Evolutionary conservation across 176 grass and related monocot species (phyloP), one percentile per base, ranked within the genome.

Genomic region (Chrysopogon serrulatus): DNA sequence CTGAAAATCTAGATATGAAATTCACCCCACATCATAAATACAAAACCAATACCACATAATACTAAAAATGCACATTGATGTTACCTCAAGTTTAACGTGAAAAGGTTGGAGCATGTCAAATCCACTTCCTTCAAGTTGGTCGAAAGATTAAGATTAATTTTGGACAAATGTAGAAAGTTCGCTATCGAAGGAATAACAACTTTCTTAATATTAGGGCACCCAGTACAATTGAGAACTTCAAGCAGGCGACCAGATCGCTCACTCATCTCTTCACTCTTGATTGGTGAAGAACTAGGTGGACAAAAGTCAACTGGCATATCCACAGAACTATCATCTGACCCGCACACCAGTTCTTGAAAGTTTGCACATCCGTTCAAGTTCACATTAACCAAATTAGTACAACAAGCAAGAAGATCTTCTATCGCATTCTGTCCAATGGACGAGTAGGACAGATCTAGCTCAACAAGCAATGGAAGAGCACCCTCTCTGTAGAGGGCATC

Each of bases 361-460:
- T 94, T 99, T 18, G 82, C 88, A 77, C 96, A 99, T 64, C 96
- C 96, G 9, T 94, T 99, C 86, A 99, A 82, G 74, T 99, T 99
- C 78, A 99, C 86, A 78, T 94, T 85, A 79, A 90, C 93, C 44
- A 99, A 88, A 83, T 99, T 99, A 56, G 77, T 92, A 73, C 96
- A 96, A 40, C 60, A 83, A 72, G 90, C 68, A 81, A 99, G 96
- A 65, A 99, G 87, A 71, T 92, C 81, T 53, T 82, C 68, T 60
- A 99, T 96, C 8, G 83, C 87, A 83, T 78, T 89, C 57, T 99
- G 96, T 36, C 93, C 93, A 83, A 96, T 92, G 27, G 93, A 96
- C 49, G 93, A 92, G 91, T 99, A 99, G 65, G 96, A 99, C 68
- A 99, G 87, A 86, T 99, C 96, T 87, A 99, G 81, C 77, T 99